Conservation (phyloP, 768 basidiomycete species). For the Auriscalpium vulgare region DNA sequence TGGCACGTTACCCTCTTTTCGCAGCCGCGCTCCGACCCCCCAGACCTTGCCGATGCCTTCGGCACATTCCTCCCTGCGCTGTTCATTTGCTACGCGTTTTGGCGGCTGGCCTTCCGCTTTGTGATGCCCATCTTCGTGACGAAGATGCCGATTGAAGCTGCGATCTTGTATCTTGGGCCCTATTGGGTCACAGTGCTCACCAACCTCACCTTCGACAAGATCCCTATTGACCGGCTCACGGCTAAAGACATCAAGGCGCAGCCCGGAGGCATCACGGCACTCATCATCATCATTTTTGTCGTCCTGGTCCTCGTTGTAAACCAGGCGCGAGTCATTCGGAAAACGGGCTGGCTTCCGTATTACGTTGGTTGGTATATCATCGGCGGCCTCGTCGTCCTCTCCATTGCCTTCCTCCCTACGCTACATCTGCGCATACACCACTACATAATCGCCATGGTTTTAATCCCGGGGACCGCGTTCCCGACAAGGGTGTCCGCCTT, state of each 20-base stretch:
- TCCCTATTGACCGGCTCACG: slow-evolving; percentile 74
- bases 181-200: slow-evolving; percentile 75
- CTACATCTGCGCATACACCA: slow-evolving; percentile 72
- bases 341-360: slow-evolving; percentile 75
- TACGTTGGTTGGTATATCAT: slow-evolving; percentile 68
- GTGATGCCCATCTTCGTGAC: slow-evolving; percentile 59
- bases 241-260: slow-evolving; percentile 57
- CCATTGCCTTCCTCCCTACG: slow-evolving; percentile 63
- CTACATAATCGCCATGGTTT: slow-evolving; percentile 67
- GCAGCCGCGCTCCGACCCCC: slow-evolving; percentile 59
- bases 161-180: slow-evolving; percentile 65
- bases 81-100: slow-evolving; percentile 74
- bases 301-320: slow-evolving; percentile 55
- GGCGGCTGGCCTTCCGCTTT: slow-evolving; percentile 69
- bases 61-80: slow-evolving; percentile 69
- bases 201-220: slow-evolving; percentile 61
- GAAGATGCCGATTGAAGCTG: slow-evolving; percentile 60
- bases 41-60: slow-evolving; percentile 65
- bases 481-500: slow-evolving; percentile 74
- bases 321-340: slow-evolving; percentile 75
- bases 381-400: slow-evolving; percentile 57
- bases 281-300: slow-evolving; percentile 61
- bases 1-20: slow-evolving; percentile 83
- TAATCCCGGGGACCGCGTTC: slow-evolving; percentile 74
- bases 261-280: slow-evolving; percentile 57